phyloP scores from a whole-genome alignment of 495 filamentous ascomycete genomes.

The Penicillium odoratum region DNA sequence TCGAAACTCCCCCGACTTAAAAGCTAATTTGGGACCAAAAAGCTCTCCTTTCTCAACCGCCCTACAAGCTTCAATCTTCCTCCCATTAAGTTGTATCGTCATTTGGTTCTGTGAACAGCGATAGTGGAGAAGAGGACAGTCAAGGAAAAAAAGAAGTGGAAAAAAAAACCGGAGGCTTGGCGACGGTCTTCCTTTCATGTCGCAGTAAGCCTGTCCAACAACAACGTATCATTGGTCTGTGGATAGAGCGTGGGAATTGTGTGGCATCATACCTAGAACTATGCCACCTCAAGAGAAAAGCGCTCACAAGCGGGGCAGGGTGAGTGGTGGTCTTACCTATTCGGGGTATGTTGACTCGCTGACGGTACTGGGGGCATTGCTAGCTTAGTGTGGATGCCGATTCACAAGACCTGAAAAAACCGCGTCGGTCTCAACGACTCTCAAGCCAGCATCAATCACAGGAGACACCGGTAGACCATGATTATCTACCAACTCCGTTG shows the following conservation, averaged over 20 bases:
- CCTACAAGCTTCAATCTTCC: background rate
- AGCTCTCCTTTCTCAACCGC: background rate
- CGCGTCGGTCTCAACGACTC: slow-evolving; percentile 52
- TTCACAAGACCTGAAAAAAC: slow-evolving; percentile 50
- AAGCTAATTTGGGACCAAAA: background rate
- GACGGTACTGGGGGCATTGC: slow-evolving; percentile 6
- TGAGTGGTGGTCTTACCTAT: slow-evolving; percentile 22
- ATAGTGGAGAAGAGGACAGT: background rate
- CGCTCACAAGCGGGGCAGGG: slow-evolving; percentile 54
- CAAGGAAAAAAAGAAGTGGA: background rate
- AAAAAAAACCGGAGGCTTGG: background rate
- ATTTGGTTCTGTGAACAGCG: background rate
- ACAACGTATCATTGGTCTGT: slow-evolving; percentile 23
- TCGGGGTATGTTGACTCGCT: slow-evolving; percentile 12
- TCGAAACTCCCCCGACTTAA: background rate
- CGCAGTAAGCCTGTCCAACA: slow-evolving; percentile 9
- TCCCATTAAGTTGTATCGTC: background rate
- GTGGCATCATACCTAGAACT: slow-evolving; percentile 13
- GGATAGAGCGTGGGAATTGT: slow-evolving; percentile 9
- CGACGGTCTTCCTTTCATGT: background rate
- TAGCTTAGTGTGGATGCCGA: slow-evolving; percentile 43
- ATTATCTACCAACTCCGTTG: slow-evolving; percentile 79
- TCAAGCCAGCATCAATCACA: slow-evolving; percentile 54
- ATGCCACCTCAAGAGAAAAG: slow-evolving; percentile 56
- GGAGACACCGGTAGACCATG: slow-evolving; percentile 60